phyloP scores from a whole-genome alignment of 2,329 filamentous ascomycete genomes.

The Sordariomycetes sp. region DNA sequence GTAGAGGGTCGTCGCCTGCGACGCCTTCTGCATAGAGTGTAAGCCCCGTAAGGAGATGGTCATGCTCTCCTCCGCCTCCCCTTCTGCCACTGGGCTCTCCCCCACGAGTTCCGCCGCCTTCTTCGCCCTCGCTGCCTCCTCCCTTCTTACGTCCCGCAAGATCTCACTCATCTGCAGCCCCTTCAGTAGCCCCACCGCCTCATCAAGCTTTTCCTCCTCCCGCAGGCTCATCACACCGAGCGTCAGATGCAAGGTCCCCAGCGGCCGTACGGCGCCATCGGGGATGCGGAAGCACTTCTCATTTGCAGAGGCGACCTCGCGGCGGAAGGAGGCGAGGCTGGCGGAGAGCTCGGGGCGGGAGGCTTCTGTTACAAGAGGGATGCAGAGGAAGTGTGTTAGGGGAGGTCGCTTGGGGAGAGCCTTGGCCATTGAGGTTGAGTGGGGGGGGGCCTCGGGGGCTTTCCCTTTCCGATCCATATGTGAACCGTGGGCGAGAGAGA shows the following conservation, averaged over 20 bases:
- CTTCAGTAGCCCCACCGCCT: slow-evolving; percentile 27
- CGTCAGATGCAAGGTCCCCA: slow-evolving; percentile 76
- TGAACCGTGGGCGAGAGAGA: background rate
- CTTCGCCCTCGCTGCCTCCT: slow-evolving; percentile 6
- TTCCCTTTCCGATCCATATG: background rate
- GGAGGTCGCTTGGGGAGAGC: slow-evolving; percentile 16
- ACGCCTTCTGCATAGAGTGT: slow-evolving; percentile 47
- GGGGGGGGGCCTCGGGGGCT: background rate
- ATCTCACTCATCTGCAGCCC: slow-evolving; percentile 26
- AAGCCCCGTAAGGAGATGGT: slow-evolving; percentile 43
- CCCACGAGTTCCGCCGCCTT: background rate
- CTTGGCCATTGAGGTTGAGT: background rate
- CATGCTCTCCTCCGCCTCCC: slow-evolving; percentile 15
- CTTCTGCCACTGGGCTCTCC: background rate
- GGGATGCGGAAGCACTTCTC: slow-evolving; percentile 40
- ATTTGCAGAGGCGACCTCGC: slow-evolving; percentile 38
- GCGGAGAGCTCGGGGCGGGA: slow-evolving; percentile 56
- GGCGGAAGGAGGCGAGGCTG: slow-evolving; percentile 50
- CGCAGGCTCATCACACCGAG: slow-evolving; percentile 74
- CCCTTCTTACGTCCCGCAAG: slow-evolving; percentile 16
- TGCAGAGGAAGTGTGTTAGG: slow-evolving; percentile 66
- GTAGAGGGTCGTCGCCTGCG: slow-evolving; percentile 54
- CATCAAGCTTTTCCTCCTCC: slow-evolving; percentile 31
- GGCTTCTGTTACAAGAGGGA: slow-evolving; percentile 54
- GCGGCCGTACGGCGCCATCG: slow-evolving; percentile 57